Base-by-base conservation (phyloP, 768 basidiomycete species). In the Kwoniella sp. region DNA sequence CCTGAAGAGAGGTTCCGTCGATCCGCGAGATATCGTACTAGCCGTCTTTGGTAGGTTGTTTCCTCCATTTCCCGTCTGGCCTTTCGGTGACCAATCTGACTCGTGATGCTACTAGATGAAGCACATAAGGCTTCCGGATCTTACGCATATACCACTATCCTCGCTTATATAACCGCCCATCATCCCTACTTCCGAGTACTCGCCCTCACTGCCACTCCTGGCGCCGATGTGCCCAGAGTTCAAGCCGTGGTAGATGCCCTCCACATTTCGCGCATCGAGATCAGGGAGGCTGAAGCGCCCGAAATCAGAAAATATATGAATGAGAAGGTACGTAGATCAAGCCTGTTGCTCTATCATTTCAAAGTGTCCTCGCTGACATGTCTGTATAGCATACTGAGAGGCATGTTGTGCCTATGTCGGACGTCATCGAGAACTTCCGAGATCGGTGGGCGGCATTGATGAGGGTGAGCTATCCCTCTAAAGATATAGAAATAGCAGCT, bases 171-270 rank as follows among this genome's bases (percentile, higher is more conserved):
- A 72, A 96, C 93, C 89, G 87, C 91, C 1, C 92, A 91, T 81
- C 97, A 98, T 73, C 93, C 93, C 0, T 86, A 93, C 80, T 94
- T 95, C 76, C 88, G 96, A 17, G 84, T 98, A 9, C 83, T 99
- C 23, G 96, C 96, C 1, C 85, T 99, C 23, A 98, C 93, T 4
- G 96, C 96, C 1, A 99, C 96, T 7, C 96, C 96, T 13, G 95
- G 93, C 48, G 83, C 88, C 67, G 90, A 86, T 50, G 87, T 89
- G 0, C 91, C 93, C 37, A 88, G 88, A n/a, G 89, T 98, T 1
- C 96, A 99, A 80, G 83, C 82, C 4, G 87, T 99, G 37, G 86
- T 98, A n/a, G 92, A 98, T 76, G 88, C 89, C 20, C 82, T 99
- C 12, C 96, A 98, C 74, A 93, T 99, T 61, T 93, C 93, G 71